A percentile compares a stretch with the other conserved stretches of the same genome.
Conservation (phyloP, 441 rosid species). For the Populus tomentosa region DNA sequence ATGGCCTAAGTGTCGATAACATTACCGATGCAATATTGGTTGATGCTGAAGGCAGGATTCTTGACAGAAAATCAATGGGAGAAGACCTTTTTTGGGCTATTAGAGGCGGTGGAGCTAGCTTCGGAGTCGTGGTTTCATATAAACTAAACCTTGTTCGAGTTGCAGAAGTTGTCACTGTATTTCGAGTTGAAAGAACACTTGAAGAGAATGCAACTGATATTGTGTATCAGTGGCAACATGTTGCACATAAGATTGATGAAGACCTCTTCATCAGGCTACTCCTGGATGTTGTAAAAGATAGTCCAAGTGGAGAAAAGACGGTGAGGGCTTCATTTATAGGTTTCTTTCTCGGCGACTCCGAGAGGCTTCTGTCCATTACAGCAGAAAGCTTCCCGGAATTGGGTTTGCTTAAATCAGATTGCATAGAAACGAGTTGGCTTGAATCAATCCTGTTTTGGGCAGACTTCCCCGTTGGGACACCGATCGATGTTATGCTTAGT, state of each 20-base stretch:
- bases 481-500: constrained; percentile 37
- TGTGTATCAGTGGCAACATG: constrained; percentile 19
- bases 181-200: constrained; percentile 15
- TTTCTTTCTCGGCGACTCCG: constrained; percentile 42
- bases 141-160: constrained; percentile 19
- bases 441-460: constrained; percentile 41
- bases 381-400: constrained; percentile 37
- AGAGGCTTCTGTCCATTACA: constrained; percentile 28
- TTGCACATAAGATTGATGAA: constrained; percentile 15
- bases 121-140: constrained; percentile 44
- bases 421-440: constrained; percentile 48
- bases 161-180: constrained; percentile 19
- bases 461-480: constrained; percentile 30
- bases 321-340: constrained; percentile 29
- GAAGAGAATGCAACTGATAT: constrained; percentile 20
- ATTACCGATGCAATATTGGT: constrained; percentile 46
- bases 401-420: constrained; percentile 38
- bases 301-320: constrained; percentile 23
- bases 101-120: constrained; percentile 68
- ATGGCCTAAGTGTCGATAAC: constrained; percentile 59
- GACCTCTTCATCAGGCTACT: constrained; percentile 21
- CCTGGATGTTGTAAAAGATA: constrained; percentile 22
- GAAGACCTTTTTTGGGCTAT: constrained; percentile 32
- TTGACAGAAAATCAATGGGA: constrained; percentile 51
- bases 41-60: constrained; percentile 38